phyloP scores from a whole-genome alignment of 345 rosid species.

The Isatis tinctoria region DNA sequence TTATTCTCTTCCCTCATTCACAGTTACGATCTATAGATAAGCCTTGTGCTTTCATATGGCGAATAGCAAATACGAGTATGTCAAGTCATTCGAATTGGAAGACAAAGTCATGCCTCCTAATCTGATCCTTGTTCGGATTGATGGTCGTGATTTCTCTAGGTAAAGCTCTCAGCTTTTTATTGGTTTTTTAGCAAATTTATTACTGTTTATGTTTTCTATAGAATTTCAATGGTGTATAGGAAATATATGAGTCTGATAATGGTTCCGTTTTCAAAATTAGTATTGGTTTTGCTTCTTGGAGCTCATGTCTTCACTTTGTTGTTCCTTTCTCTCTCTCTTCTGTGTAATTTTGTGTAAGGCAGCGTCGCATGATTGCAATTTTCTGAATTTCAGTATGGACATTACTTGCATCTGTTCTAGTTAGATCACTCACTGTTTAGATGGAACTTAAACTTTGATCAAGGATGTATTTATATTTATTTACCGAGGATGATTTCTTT shows the following conservation, averaged over 20 bases:
- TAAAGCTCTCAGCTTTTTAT: constrained; percentile 3
- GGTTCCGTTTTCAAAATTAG: neutral
- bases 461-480: neutral
- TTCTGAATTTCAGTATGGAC: too few species aligned
- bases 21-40: too few species aligned
- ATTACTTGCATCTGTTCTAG: neutral
- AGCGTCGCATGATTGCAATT: neutral
- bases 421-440: neutral
- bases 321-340: too few species aligned
- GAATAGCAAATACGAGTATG: constrained; percentile 88
- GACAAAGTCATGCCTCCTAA: constrained; percentile 69
- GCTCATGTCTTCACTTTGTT: neutral
- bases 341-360: too few species aligned
- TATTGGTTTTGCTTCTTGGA: neutral
- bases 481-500: neutral
- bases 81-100: constrained; percentile 65
- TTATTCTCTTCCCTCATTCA: too few species aligned
- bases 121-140: constrained; percentile 55
- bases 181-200: neutral
- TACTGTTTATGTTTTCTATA: too few species aligned
- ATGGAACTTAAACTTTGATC: neutral
- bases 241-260: neutral
- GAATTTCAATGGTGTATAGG: neutral
- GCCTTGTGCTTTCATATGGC: too few species aligned
- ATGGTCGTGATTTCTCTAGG: constrained; percentile 58